These are phyloP conservation scores for Biancaea sappan DNA, from an alignment of 306 rosid genomes.

Conservation along the genomic window DNA sequence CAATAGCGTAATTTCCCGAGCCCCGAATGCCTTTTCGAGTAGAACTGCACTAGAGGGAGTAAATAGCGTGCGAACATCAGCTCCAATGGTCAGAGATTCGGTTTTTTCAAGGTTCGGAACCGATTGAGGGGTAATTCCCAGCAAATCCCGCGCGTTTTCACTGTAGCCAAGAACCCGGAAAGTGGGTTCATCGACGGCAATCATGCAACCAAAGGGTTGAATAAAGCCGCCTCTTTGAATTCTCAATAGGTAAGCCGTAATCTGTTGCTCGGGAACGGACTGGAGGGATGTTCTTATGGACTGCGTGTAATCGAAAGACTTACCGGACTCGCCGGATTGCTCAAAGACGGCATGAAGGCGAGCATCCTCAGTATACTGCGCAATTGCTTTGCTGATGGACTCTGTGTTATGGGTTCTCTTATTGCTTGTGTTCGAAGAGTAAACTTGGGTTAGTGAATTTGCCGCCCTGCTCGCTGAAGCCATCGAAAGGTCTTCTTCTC, in stretches of 20 bases:
- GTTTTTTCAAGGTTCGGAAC: conserved; percentile 64
- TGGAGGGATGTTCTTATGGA: conserved; percentile 43
- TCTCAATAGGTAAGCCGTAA: conserved; percentile 67
- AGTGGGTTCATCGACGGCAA: conserved; percentile 65
- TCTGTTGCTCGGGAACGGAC: conserved; percentile 70
- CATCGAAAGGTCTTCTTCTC: conserved; percentile 33
- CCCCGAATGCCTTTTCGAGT: conserved; percentile 78
- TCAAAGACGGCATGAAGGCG: conserved; percentile 92
- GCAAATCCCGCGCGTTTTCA: conserved; percentile 83
- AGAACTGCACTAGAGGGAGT: conserved; percentile 48
- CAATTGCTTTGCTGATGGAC: conserved; percentile 75
- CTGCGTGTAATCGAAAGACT: conserved; percentile 69
- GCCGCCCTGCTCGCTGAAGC: conserved; percentile 44
- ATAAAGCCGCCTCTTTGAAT: conserved; percentile 90
- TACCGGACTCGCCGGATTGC: conserved; percentile 75
- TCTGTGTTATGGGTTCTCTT: conserved; percentile 41
- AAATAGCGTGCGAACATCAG: conserved; percentile 72
- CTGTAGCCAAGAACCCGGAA: conserved; percentile 64
- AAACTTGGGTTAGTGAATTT: conserved; percentile 34
- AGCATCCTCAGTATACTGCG: conserved; percentile 94
- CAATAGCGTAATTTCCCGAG: conserved; percentile 80
- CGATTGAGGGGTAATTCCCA: conserved; percentile 72
- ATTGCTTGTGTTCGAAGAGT: conserved; percentile 45
- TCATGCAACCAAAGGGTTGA: conserved; percentile 88
- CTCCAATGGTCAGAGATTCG: conserved; percentile 50